A percentile compares a stretch with the other conserved stretches of the same genome.
Evolutionary conservation across 2,329 filamentous ascomycete genomes (phyloP).

Genomic region (Penicillium paneum): DNA sequence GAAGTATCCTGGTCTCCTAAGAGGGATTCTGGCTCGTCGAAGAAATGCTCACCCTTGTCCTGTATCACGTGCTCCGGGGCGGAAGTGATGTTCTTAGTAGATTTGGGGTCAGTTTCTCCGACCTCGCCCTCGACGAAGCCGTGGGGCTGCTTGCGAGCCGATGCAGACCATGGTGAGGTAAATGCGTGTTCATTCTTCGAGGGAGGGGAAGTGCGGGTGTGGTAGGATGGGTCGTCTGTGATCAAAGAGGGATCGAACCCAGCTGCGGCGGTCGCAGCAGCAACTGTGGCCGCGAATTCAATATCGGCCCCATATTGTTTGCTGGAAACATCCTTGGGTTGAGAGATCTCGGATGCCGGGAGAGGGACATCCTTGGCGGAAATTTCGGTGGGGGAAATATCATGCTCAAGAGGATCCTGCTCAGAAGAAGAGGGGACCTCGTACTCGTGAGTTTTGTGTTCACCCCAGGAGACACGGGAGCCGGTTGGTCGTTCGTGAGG

Average conservation of each 20-base stretch:
- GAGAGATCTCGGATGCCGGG: conserved; percentile 1
- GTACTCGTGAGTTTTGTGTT: conserved; percentile 63
- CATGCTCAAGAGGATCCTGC: conserved; percentile 29
- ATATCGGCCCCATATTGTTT: conserved; percentile 61
- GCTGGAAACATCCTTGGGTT: background rate
- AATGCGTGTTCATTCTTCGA: conserved; percentile 56
- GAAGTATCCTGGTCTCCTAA: conserved; percentile 2
- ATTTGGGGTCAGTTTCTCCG: conserved; percentile 42
- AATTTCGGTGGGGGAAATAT: conserved; percentile 18
- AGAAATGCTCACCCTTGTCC: conserved; percentile 17
- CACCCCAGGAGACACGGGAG: conserved; percentile 63
- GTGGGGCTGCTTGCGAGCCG: conserved; percentile 42
- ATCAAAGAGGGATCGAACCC: conserved; percentile 71
- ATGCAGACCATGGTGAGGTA: conserved; percentile 51
- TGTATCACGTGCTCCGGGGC: conserved; percentile 9
- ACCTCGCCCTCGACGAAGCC: conserved; percentile 52
- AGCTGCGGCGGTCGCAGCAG: conserved; percentile 64
- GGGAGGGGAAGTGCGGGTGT: conserved; percentile 62
- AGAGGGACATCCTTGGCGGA: conserved; percentile 12
- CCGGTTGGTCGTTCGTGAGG: conserved; percentile 44
- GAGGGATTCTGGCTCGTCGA: conserved; percentile 21
- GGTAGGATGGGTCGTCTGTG: conserved; percentile 63
- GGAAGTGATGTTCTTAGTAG: conserved; percentile 18
- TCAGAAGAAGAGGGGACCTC: conserved; percentile 55
- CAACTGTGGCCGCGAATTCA: conserved; percentile 66